A percentile compares a stretch with the other conserved stretches of the same genome.
Conservation (phyloP, 2,329 filamentous ascomycete genomes). For the Calonectria ilicicola region DNA sequence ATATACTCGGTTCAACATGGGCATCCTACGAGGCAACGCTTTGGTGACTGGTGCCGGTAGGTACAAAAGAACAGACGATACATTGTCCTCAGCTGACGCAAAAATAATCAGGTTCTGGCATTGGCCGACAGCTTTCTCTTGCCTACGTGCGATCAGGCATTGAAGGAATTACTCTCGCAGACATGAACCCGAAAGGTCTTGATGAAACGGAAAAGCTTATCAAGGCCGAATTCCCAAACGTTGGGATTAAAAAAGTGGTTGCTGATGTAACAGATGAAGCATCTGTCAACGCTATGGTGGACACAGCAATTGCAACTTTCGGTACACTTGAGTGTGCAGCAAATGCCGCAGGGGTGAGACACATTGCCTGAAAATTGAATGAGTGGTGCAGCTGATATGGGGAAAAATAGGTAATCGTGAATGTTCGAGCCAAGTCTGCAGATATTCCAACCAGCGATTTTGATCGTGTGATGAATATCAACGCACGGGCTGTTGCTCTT, state of each 20-base stretch:
- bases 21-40: neutral
- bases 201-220: neutral
- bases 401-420: neutral
- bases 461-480: neutral
- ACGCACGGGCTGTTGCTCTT: neutral
- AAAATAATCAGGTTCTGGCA: neutral
- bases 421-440: neutral
- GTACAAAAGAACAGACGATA: too few species aligned
- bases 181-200: neutral
- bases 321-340: neutral
- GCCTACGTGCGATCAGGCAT: neutral
- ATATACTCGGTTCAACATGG: neutral
- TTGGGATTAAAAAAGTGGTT: neutral
- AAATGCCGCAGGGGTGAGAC: neutral
- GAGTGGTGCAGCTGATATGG: too few species aligned
- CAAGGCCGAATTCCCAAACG: neutral
- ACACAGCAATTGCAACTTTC: neutral
- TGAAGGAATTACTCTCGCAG: neutral
- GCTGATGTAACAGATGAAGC: neutral
- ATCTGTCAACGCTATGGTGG: neutral
- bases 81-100: too few species aligned
- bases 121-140: neutral
- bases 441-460: neutral
- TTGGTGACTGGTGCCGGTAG: neutral
- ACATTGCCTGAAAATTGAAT: neutral